Evolutionary conservation across 192 early-diverging fungal genomes (phyloP), one percentile per base, ranked within the genome.

Genomic region (Phlyctochytrium planicorne): DNA sequence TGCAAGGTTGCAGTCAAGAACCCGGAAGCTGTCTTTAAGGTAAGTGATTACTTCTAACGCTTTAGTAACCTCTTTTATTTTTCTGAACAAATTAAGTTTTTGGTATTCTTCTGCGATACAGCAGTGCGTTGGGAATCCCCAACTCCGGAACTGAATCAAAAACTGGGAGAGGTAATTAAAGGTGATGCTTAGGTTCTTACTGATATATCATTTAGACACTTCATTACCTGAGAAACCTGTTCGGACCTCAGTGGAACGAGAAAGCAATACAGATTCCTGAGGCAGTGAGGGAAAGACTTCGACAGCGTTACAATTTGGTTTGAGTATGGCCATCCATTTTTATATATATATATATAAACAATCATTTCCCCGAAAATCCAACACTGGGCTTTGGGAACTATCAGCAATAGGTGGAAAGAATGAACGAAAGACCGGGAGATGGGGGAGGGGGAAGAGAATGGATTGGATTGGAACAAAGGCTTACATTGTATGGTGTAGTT

Each of bases 1-100:
- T 97, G 94, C 79, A 86, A 89, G 34, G 91, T 98, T 89, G 93
- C 97, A 52, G 82, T 91, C 64, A 75, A 84, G 40, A 97, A 97
- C 75, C 96, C 97, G 17, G 84, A 94, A 56, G 94, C 72, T 25
- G 70, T 78, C 33, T 59, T 60, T 12, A 34, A 36, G 60, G 60
- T 62, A 47, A 55, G 34, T 32, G 30, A 33, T 40, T 61, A 31
- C 62, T 40, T 34, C 31, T 12, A 2, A 30, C 24, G 2, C 33
- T 67, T 60, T 24, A 32, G 61, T 25, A 30, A 29, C 37, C 0
- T 56, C 23, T 77, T 36, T 60, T 3, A 52, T 73, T 70, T 47
- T 57, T 70, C 66, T 80, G 52, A 65, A 74, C 56, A 25, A 3
- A 17, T 65, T 20, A 0, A 89, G 86, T 72, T 74, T 34, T 86